Evolutionary conservation across 2,329 filamentous ascomycete genomes (phyloP).

Genomic region (Paraphaeosphaeria minitans): DNA sequence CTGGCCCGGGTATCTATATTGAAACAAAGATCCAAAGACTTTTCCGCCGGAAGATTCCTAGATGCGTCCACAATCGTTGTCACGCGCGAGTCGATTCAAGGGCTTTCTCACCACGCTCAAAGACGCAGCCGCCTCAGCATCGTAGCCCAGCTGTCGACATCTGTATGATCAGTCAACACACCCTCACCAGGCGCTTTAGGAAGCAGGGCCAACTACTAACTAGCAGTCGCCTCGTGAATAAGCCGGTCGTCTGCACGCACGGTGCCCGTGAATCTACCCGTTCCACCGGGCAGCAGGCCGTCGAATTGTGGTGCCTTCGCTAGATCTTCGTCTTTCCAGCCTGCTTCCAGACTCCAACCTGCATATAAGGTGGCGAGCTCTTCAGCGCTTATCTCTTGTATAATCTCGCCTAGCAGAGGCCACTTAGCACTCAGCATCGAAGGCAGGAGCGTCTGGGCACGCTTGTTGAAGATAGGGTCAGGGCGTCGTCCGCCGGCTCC

Average conservation of each 20-base stretch:
- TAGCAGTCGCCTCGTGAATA: conserved; percentile 15
- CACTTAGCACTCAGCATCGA: conserved; percentile 48
- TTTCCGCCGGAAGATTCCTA: background rate
- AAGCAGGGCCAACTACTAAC: conserved; percentile 19
- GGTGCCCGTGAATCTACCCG: conserved; percentile 47
- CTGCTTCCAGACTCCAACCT: conserved; percentile 38
- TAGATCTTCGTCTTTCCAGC: conserved; percentile 40
- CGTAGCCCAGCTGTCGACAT: background rate
- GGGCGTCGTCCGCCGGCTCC: conserved; percentile 4
- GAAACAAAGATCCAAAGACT: background rate
- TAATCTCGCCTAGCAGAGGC: conserved; percentile 46
- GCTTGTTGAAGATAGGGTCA: conserved; percentile 33
- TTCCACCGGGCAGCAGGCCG: conserved; percentile 47
- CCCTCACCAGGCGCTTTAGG: background rate
- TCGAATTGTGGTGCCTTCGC: conserved; percentile 50
- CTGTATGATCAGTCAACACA: conserved; percentile 1
- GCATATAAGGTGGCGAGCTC: conserved; percentile 42
- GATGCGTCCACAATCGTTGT: no score
- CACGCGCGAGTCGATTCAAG: background rate
- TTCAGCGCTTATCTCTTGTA: conserved; percentile 42
- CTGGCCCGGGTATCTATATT: background rate
- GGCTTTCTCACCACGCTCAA: background rate
- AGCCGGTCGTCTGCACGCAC: conserved; percentile 30
- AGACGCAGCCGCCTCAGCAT: background rate
- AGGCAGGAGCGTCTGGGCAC: conserved; percentile 34